These are phyloP conservation scores for Crithidia expoeki DNA, from an alignment of 208 protist genomes.

Conservation along the genomic window DNA sequence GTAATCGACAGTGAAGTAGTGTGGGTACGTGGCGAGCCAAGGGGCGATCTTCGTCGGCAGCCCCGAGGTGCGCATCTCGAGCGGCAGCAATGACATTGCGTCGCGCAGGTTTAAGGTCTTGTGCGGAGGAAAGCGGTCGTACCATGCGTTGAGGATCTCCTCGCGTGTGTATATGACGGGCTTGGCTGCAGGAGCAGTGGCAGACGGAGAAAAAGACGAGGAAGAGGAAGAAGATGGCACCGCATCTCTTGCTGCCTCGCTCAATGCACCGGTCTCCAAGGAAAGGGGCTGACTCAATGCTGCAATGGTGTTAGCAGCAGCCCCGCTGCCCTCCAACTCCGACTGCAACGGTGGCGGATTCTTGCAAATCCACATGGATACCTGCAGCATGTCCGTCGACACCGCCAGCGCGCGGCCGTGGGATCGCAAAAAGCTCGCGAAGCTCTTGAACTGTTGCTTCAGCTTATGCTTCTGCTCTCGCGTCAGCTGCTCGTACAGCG, in stretches of 20 bases:
- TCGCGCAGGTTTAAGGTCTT: conserved; percentile 60
- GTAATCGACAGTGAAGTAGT: conserved; percentile 78
- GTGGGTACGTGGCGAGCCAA: conserved; percentile 61
- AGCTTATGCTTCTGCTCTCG: conserved; percentile 58
- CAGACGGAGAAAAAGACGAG: neutral
- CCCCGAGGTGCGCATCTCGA: conserved; percentile 42
- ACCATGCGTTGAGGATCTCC: conserved; percentile 72
- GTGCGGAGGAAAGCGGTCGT: conserved; percentile 69
- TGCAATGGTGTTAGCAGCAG: neutral
- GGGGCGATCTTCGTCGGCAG: conserved; percentile 55
- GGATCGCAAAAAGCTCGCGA: conserved; percentile 83
- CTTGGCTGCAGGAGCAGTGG: neutral
- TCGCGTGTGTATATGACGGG: conserved; percentile 51
- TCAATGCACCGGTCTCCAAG: neutral
- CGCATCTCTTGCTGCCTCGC: neutral
- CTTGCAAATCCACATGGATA: conserved; percentile 75
- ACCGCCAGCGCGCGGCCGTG: conserved; percentile 78
- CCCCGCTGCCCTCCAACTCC: neutral
- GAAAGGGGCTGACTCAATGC: neutral
- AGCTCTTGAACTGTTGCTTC: conserved; percentile 72
- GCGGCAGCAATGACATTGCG: conserved; percentile 54
- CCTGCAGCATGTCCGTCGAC: conserved; percentile 85
- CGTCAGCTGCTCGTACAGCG: conserved; percentile 83
- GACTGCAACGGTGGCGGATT: conserved; percentile 23
- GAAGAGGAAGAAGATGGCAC: neutral